phyloP scores from a whole-genome alignment of 139 green algal genomes.

The Pycnococcus provasolii region DNA sequence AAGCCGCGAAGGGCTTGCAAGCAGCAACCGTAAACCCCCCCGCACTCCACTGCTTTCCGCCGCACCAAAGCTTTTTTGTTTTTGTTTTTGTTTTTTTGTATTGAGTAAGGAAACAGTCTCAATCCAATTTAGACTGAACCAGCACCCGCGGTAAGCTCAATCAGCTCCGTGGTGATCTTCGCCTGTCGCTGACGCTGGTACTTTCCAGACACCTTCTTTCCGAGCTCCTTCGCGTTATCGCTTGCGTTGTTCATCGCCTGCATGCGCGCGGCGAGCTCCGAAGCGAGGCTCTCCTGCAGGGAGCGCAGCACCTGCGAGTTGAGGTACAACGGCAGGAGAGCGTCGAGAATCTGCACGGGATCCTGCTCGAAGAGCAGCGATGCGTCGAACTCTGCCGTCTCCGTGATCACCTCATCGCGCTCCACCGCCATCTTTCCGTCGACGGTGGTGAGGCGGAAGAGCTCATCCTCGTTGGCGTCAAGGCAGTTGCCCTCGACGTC shows the following conservation, averaged over 20 bases:
- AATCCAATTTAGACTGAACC: too few relatives aligned
- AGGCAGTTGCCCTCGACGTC: constrained; percentile 91
- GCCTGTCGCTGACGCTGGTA: constrained; percentile 94
- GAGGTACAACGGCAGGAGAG: constrained; percentile 96
- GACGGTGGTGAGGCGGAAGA: constrained; percentile 88
- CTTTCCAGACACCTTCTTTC: constrained; percentile 62
- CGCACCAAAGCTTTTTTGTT: too few relatives aligned
- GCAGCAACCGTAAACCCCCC: too few relatives aligned
- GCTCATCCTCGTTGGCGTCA: constrained; percentile 89
- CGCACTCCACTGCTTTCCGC: too few relatives aligned
- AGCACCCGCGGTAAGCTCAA: constrained; percentile 66
- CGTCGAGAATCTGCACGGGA: constrained; percentile 93
- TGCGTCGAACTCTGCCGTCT: constrained; percentile 56
- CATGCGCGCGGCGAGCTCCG: constrained; percentile 97
- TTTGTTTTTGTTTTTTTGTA: too few relatives aligned
- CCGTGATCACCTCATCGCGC: constrained; percentile 58
- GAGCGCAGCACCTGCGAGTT: constrained; percentile 80
- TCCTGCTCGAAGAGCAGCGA: constrained; percentile 97
- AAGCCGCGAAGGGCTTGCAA: too few relatives aligned
- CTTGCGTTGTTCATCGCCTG: constrained; percentile 94
- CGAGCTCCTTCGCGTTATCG: constrained; percentile 92
- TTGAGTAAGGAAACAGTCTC: too few relatives aligned
- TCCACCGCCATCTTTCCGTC: constrained; percentile 78
- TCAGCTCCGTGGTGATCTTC: constrained; percentile 83
- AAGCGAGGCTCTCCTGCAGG: constrained; percentile 77